Conservation (phyloP, 371 early-diverging fungal genomes). For the Apophysomyces elegans region DNA sequence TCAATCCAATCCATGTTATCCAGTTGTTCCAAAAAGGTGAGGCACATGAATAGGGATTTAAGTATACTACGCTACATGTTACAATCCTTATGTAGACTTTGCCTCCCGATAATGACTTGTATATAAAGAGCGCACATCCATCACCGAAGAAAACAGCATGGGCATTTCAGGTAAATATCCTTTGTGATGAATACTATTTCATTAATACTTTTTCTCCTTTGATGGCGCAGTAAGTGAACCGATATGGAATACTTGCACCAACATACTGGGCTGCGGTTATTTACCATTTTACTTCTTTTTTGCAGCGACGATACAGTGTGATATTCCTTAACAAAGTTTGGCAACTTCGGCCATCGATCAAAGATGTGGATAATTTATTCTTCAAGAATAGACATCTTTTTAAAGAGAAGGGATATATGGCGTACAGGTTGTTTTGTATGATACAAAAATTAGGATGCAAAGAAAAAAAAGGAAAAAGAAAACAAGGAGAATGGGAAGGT, state of each 20-base stretch:
- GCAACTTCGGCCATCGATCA: too few relatives aligned
- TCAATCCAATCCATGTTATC: conserved; percentile 93
- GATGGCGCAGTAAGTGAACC: neutral
- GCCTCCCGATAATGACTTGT: conserved; percentile 77
- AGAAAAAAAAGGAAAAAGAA: neutral
- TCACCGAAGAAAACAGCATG: conserved; percentile 86
- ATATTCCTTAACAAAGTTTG: neutral
- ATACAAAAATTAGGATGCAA: neutral
- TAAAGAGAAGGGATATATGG: conserved; percentile 7
- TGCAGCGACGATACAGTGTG: conserved; percentile 8
- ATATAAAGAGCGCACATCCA: conserved; percentile 67
- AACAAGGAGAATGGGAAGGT: neutral
- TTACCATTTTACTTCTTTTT: neutral
- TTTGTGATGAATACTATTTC: neutral
- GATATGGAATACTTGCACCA: neutral
- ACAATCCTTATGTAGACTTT: conserved; percentile 51
- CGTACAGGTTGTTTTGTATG: conserved; percentile 7
- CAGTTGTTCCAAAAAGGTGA: conserved; percentile 79
- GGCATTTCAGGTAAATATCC: conserved; percentile 72
- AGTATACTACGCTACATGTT: neutral
- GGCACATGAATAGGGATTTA: neutral
- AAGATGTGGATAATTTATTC: conserved; percentile 3
- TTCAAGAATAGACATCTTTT: conserved; percentile 9
- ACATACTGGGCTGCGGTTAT: neutral
- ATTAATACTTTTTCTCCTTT: neutral